phyloP scores from a whole-genome alignment of 257 asterid genomes.

The Nicotiana knightiana region DNA sequence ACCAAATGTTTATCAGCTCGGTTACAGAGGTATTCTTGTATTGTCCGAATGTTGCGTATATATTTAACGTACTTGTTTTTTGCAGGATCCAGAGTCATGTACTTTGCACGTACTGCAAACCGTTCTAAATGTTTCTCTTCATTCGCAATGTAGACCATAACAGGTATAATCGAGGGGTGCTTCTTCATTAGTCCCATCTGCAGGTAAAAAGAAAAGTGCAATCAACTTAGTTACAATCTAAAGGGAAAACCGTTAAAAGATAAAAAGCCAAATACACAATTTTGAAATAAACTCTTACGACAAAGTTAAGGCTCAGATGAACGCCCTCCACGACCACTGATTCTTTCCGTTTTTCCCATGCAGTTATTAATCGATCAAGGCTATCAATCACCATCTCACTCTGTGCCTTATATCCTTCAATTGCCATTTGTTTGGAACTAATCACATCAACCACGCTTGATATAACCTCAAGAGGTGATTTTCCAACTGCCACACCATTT shows the following conservation, averaged over 20 bases:
- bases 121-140: slow-evolving; percentile 77
- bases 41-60: slow-evolving; percentile 61
- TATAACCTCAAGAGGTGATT: slow-evolving; percentile 29
- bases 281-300: slow-evolving; percentile 31
- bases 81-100: slow-evolving; percentile 83
- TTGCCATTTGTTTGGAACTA: slow-evolving; percentile 65
- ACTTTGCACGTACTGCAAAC: slow-evolving; percentile 80
- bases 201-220: slow-evolving; percentile 9
- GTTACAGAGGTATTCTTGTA: slow-evolving; percentile 74
- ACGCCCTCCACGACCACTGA: slow-evolving; percentile 85
- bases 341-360: slow-evolving; percentile 76
- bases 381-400: slow-evolving; percentile 86
- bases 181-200: slow-evolving; percentile 88
- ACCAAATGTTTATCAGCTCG: slow-evolving; percentile 77
- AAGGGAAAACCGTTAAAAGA: not conserved
- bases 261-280: not conserved
- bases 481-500: slow-evolving; percentile 25
- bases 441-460: slow-evolving; percentile 32
- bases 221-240: not conserved
- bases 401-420: slow-evolving; percentile 81
- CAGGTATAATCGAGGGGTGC: slow-evolving; percentile 73
- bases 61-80: slow-evolving; percentile 70
- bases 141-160: slow-evolving; percentile 64
- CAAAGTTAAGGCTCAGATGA: slow-evolving; percentile 74
- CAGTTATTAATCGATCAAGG: slow-evolving; percentile 60